Evolutionary conservation across 129 eudicot genomes (phyloP).

Genomic region (Cynara cardunculus): DNA sequence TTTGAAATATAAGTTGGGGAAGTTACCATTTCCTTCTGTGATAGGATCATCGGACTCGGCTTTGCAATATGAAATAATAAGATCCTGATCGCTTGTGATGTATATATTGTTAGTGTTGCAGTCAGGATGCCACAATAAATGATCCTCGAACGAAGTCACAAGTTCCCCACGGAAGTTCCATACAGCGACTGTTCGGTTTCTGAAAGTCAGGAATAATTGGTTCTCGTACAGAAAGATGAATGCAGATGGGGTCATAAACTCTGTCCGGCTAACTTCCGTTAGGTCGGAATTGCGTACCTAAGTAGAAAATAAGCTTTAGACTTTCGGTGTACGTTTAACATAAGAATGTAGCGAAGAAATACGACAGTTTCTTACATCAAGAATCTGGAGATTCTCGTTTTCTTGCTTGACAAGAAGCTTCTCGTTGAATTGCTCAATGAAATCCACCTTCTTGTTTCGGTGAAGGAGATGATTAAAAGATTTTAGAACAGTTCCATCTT

Average conservation of each 20-base stretch:
- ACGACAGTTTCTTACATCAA: constrained; percentile 48
- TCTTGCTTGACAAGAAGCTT: constrained; percentile 97
- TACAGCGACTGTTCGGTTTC: constrained; percentile 85
- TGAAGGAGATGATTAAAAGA: constrained; percentile 89
- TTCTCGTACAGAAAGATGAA: constrained; percentile 84
- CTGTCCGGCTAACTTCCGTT: constrained; percentile 80
- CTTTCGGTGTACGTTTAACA: neutral
- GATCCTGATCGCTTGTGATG: constrained; percentile 94
- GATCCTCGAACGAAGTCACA: constrained; percentile 93
- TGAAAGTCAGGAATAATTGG: constrained; percentile 77
- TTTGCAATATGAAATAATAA: constrained; percentile 86
- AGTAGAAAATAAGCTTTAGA: constrained; percentile 5
- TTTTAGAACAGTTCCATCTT: constrained; percentile 86
- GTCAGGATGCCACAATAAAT: constrained; percentile 90
- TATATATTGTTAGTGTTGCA: constrained; percentile 90
- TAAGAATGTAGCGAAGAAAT: neutral
- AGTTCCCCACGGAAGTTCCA: constrained; percentile 97
- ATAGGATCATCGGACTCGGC: constrained; percentile 62
- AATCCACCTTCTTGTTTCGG: constrained; percentile 86
- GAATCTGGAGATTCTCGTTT: constrained; percentile 86
- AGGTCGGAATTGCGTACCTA: constrained; percentile 71
- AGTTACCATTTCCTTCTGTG: constrained; percentile 60
- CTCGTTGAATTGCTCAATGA: constrained; percentile 89
- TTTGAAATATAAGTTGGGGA: neutral
- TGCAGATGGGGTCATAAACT: constrained; percentile 95